Conservation (phyloP, 441 rosid species). For the Corymbia citriodora region DNA sequence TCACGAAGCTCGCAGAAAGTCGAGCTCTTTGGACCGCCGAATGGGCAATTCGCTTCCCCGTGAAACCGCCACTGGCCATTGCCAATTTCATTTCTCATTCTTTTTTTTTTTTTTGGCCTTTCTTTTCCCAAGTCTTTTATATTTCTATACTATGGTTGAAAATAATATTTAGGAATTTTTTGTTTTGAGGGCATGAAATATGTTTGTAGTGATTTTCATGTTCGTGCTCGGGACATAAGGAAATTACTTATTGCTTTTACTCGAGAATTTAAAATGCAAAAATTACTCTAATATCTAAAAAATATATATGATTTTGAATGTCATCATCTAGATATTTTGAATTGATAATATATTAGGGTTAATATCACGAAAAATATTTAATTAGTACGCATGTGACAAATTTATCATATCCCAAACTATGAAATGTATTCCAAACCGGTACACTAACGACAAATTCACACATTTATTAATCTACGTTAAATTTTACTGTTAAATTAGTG, state of each 20-base stretch:
- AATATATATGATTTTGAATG: not conserved
- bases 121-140: not conserved
- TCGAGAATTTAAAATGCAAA: not conserved
- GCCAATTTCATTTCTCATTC: not conserved
- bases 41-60: not conserved
- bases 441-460: no score
- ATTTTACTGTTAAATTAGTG: no score
- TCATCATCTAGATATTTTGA: fast-evolving
- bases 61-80: not conserved
- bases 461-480: no score
- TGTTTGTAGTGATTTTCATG: not conserved
- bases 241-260: not conserved
- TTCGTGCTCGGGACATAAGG: not conserved
- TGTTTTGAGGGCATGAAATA: not conserved
- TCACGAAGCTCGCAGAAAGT: not conserved
- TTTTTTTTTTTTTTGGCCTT: not conserved
- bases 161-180: not conserved
- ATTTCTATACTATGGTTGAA: not conserved
- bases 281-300: not conserved
- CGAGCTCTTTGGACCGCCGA: not conserved
- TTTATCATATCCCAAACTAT: no score
- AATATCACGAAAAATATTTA: no score
- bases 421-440: no score
- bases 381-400: no score
- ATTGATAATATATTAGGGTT: not conserved